Evolutionary conservation across 2,329 filamentous ascomycete species (phyloP).

Genomic region (Fusarium penzigii): DNA sequence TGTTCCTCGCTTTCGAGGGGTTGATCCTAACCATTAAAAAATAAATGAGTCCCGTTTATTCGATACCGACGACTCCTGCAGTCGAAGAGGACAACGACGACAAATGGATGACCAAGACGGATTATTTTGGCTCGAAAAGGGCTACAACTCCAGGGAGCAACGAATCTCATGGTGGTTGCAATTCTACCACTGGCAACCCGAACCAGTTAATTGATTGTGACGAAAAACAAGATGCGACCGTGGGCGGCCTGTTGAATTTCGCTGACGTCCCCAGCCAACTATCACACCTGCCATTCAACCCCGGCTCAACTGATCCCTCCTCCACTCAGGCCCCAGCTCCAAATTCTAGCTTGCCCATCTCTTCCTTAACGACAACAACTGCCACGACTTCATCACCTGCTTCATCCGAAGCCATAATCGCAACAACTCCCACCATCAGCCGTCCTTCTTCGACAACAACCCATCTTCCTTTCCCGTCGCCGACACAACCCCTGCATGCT

Average conservation of each 20-base stretch:
- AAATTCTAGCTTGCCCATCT: constrained; percentile 28
- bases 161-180: constrained; percentile 20
- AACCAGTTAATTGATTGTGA: constrained; percentile 13
- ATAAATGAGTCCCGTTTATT: constrained; percentile 24
- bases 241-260: constrained; percentile 29
- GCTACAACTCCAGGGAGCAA: constrained; percentile 13
- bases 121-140: constrained; percentile 17
- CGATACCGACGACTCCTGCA: constrained; percentile 24
- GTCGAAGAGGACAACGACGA: constrained; percentile 15
- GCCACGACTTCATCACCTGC: constrained; percentile 23
- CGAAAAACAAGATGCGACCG: constrained; percentile 29
- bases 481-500: constrained; percentile 28
- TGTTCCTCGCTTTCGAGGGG: constrained; percentile 20
- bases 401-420: constrained; percentile 14
- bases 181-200: constrained; percentile 16
- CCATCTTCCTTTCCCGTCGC: constrained; percentile 20
- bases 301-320: constrained; percentile 29
- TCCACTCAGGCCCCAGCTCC: constrained; percentile 24
- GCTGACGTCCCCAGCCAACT: constrained; percentile 31
- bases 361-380: constrained; percentile 19
- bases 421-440: constrained; percentile 21
- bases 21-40: constrained; percentile 19
- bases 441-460: constrained; percentile 21
- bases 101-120: constrained; percentile 10
- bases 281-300: constrained; percentile 30